Base-by-base conservation (phyloP, 345 rosid genomes). In the Citrus maxima region DNA sequence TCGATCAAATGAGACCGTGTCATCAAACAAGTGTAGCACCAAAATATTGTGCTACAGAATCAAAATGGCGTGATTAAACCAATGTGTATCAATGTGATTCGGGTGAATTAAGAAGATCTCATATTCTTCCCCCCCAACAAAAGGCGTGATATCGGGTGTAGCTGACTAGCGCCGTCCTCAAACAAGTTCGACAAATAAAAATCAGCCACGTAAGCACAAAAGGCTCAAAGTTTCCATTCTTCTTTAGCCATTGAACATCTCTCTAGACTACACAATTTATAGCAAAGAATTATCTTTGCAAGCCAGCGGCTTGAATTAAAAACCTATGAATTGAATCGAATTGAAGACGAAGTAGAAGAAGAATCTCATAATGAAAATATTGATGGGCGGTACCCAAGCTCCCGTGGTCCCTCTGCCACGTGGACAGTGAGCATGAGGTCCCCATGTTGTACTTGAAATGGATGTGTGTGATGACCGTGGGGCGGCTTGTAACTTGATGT, bases 61-160 rank as follows among this genome's bases (percentile, higher is more conserved):
- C 61, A 80, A 61, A 81, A 81, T 61, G 27, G 77, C 82, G 77
- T 84, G 89, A 84, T 59, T 72, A 77, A 84, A 80, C 86, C 86
- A 80, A 28, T 28, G 67, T 63, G 22, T 13, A 30, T 14, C 37
- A 63, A 63, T 6, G 3, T 28, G 67, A 28, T 63, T 63, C 37
- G 67, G 37, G 67, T 63, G 67, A 63, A 63, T 10, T 14, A 7
- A 46, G 51, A 46, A 46, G 5, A 56, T 22, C 25, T 56, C n/a
- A 7, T 6, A 56, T 56, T 56, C 61, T 22, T 7, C 19, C 7
- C 0, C 2, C 37, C 7, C 1, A 22, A 56, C 3, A n/a, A 21
- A 56, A 22, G 10, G 61, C 12, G 25, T 56, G 61, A 19, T 5
- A 56, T 22, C 7, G 61, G 12, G 61, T 22, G 61, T 56, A n/a